A percentile compares a stretch with the other conserved stretches of the same genome.
phyloP scores from a whole-genome alignment of 805 yeast genomes.

The Suhomyces sp. region DNA sequence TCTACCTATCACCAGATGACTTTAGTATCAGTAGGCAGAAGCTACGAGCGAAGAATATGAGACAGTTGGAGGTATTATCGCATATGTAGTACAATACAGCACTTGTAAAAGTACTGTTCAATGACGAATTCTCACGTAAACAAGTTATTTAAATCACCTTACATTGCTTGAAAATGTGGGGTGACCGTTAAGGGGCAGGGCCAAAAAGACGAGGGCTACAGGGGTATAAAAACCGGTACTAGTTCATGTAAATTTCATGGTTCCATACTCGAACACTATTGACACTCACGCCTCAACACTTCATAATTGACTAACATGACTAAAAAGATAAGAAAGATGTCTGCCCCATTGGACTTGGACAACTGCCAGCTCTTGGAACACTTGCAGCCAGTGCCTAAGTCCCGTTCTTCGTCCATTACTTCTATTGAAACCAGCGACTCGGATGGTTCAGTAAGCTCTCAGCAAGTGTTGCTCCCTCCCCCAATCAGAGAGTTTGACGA shows the following conservation, averaged over 20 bases:
- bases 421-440: conserved; percentile 35
- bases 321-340: conserved; percentile 23
- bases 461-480: conserved; percentile 35
- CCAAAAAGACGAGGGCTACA: neutral
- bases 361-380: conserved; percentile 38
- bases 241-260: neutral
- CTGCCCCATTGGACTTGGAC: conserved; percentile 34
- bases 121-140: neutral
- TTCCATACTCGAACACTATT: neutral
- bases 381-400: conserved; percentile 37
- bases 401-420: conserved; percentile 38
- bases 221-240: neutral
- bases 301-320: conserved; percentile 17
- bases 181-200: neutral
- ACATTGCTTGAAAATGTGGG: neutral
- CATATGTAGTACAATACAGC: neutral
- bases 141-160: neutral
- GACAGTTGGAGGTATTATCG: neutral
- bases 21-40: neutral
- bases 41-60: neutral
- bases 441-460: conserved; percentile 21
- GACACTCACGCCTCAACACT: neutral
- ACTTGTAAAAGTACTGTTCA: neutral
- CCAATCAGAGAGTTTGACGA: conserved; percentile 56
- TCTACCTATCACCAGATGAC: neutral